phyloP scores from a whole-genome alignment of 2,329 filamentous ascomycete species.

The Sclerotinia glacialis region DNA sequence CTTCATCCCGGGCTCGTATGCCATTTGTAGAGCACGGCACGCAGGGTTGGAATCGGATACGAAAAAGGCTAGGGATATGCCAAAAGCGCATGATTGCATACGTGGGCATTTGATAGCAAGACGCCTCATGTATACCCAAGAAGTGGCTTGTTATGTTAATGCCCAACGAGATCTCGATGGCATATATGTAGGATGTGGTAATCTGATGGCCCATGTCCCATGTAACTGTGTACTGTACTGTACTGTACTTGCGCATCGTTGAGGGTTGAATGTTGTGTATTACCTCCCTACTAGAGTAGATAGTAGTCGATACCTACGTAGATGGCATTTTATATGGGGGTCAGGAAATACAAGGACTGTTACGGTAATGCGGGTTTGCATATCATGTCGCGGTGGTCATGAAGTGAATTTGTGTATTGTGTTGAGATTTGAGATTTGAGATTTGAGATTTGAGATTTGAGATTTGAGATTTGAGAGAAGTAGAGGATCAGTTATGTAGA shows the following conservation, averaged over 20 bases:
- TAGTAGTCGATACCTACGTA: not conserved
- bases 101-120: constrained; percentile 15
- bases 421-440: no score
- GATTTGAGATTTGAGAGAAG: no score
- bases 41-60: not conserved
- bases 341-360: not conserved
- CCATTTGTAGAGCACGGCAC: not conserved
- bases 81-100: constrained; percentile 15
- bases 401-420: not conserved
- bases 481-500: no score
- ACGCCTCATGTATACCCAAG: constrained; percentile 16
- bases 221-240: not conserved
- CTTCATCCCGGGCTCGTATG: not conserved
- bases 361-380: not conserved
- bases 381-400: constrained; percentile 9
- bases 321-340: not conserved
- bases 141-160: constrained; percentile 9
- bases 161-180: constrained; percentile 13
- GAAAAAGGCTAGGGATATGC: not conserved
- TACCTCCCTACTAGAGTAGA: no score
- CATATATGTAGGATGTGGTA: not conserved
- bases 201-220: no score
- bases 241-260: not conserved
- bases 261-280: not conserved
- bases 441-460: no score